A percentile compares a stretch with the other conserved stretches of the same genome.
Conservation (phyloP, 2,329 filamentous ascomycete genomes). For the Colletotrichum viniferum region DNA sequence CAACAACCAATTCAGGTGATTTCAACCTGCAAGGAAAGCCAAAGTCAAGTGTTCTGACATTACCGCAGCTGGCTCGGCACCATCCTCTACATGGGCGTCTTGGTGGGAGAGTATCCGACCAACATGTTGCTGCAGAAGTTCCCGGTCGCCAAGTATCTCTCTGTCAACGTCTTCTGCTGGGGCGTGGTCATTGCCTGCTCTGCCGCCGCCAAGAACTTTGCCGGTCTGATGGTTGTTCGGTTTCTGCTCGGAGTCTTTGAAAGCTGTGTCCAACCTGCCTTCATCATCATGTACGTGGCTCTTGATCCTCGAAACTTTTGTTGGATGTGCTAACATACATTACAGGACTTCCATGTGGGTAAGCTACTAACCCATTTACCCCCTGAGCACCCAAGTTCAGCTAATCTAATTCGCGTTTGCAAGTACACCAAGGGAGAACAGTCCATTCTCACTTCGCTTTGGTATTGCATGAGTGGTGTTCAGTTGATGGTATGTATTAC, state of each 20-base stretch:
- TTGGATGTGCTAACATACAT: background rate
- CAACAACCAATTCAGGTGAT: slow-evolving; percentile 23
- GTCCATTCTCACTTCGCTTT: slow-evolving; percentile 64
- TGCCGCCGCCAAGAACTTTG: slow-evolving; percentile 13
- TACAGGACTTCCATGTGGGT: slow-evolving; percentile 42
- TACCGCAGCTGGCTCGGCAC: slow-evolving; percentile 55
- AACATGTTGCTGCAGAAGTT: slow-evolving; percentile 58
- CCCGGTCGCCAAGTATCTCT: slow-evolving; percentile 1
- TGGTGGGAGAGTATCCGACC: slow-evolving; percentile 64
- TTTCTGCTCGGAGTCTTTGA: slow-evolving; percentile 26
- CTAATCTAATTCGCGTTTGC: background rate
- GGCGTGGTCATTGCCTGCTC: slow-evolving; percentile 43
- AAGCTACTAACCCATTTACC: background rate
- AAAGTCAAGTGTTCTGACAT: slow-evolving; percentile 43
- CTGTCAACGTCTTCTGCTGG: slow-evolving; percentile 43
- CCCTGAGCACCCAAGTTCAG: background rate
- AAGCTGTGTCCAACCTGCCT: slow-evolving; percentile 42
- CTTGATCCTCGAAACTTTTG: too few relatives aligned
- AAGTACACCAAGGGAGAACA: slow-evolving; percentile 57
- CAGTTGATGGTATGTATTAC: slow-evolving; percentile 47
- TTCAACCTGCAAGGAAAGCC: too few relatives aligned
- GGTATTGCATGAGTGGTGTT: slow-evolving; percentile 67
- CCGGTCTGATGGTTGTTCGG: slow-evolving; percentile 17
- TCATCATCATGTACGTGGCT: slow-evolving; percentile 39
- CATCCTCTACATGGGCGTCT: slow-evolving; percentile 62